Evolutionary conservation across 2,329 filamentous ascomycete species (phyloP), one percentile per base, ranked within the genome.

Genomic region (Aspergillus fijiensis): DNA sequence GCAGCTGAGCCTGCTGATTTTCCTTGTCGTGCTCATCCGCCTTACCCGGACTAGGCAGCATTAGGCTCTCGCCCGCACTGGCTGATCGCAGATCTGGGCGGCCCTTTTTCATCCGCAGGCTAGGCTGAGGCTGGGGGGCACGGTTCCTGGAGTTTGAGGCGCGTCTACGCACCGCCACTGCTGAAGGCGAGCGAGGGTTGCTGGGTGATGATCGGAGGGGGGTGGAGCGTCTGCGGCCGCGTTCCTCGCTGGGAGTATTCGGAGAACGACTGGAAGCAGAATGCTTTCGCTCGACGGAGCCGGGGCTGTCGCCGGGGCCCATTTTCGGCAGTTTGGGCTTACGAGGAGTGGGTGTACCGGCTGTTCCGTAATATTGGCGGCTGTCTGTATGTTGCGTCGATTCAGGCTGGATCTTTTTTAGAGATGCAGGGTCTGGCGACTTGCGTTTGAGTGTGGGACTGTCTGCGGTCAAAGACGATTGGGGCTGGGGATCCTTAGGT

Each of bases 371-470:
- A 6, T 16, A n/a, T 14, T 12, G 19, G 51, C 19, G 3, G 33
- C 16, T 10, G 31, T 50, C 54, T 49, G 16, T 56, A 7, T 25
- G 27, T 27, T 47, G 29, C 27, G 33, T 57, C 42, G 51, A 11
- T 57, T 66, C 53, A 56, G 48, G 47, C 47, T 57, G 62, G 39
- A 33, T 11, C 7, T 51, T 33, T 55, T 49, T 51, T 10, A 67
- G 19, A 19, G 66, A 61, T 66, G 72, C 69, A 63, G 71, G 71
- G 62, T 70, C 66, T 21, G 70, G 68, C 23, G 74, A 70, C 62
- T 74, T 76, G 59, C 74, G 68, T 63, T 76, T 76, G 33, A 67
- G 74, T 48, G 71, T 74, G 19, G 69, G 63, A 61, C 69, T 73
- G 62, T 74, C 69, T 56, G 69, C 67, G 58, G 67, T 59, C 60